These are phyloP conservation scores for Pythium sukuiense DNA, from an alignment of 352 stramenopile genomes.

Conservation along the genomic window DNA sequence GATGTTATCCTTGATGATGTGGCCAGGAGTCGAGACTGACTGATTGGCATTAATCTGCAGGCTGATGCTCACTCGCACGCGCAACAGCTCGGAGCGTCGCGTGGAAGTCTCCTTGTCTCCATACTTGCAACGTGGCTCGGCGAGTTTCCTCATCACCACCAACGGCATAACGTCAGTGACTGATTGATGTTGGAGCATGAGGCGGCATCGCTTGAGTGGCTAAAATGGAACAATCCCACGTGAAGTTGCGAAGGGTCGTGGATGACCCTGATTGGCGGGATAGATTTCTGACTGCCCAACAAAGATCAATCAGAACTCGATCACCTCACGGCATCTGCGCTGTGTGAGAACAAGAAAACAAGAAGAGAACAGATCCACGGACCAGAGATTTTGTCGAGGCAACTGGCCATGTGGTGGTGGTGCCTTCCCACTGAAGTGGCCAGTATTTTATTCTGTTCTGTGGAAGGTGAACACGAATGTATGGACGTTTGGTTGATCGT, in stretches of 20 bases:
- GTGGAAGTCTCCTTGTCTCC: constrained; percentile 65
- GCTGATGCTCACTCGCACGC: constrained; percentile 48
- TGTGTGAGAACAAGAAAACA: constrained; percentile 8
- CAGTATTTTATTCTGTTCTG: not conserved
- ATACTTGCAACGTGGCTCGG: constrained; percentile 35
- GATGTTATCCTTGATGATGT: constrained; percentile 5
- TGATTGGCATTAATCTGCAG: constrained; percentile 25
- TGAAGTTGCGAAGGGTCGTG: constrained; percentile 10
- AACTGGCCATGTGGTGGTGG: not conserved
- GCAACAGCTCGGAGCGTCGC: constrained; percentile 30
- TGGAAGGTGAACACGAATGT: not conserved
- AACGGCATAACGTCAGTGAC: constrained; percentile 35
- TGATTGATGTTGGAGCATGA: constrained; percentile 6
- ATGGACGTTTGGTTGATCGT: not conserved
- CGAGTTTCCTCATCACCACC: constrained; percentile 62
- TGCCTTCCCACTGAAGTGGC: not conserved
- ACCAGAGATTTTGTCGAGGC: not conserved
- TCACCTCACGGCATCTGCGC: constrained; percentile 5
- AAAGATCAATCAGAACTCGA: not conserved
- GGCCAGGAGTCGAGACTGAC: not conserved
- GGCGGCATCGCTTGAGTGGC: not conserved
- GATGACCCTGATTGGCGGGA: constrained; percentile 6
- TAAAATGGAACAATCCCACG: constrained; percentile 9
- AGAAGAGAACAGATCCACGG: constrained; percentile 6
- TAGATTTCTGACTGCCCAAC: not conserved